A percentile compares a stretch with the other conserved stretches of the same genome.
Evolutionary conservation across 1,139 yeast genomes (phyloP).

Genomic region (Debaryomyces robertsiae): DNA sequence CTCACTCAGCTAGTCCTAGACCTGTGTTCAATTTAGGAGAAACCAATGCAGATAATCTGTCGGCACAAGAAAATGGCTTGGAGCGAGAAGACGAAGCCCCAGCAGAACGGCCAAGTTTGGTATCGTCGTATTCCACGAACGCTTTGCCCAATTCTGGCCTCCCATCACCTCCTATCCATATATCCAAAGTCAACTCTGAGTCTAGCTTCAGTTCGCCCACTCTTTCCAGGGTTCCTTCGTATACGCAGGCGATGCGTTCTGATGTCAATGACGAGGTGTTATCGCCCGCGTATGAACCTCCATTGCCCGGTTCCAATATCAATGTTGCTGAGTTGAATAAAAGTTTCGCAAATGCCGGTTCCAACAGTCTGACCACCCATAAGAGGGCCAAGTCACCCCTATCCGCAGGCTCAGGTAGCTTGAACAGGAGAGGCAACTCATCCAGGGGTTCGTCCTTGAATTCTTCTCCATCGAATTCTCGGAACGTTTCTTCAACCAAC

Average conservation of each 20-base stretch:
- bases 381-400: constrained; percentile 15
- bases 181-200: constrained; percentile 62
- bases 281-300: constrained; percentile 66
- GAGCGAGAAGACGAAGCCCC: constrained; percentile 18
- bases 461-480: constrained; percentile 13
- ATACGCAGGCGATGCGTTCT: constrained; percentile 68
- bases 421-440: constrained; percentile 22
- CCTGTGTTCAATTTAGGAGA: constrained; percentile 50
- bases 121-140: constrained; percentile 13
- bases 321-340: constrained; percentile 32
- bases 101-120: constrained; percentile 3
- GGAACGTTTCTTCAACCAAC: constrained; percentile 25
- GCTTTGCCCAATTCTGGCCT: constrained; percentile 37
- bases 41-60: constrained; percentile 25
- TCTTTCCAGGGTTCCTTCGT: constrained; percentile 78
- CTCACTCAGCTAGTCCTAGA: constrained; percentile 21
- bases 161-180: constrained; percentile 55
- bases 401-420: constrained; percentile 26
- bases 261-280: constrained; percentile 50
- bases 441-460: too few species aligned
- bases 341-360: constrained; percentile 22
- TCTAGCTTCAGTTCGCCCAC: constrained; percentile 19
- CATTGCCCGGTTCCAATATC: constrained; percentile 48
- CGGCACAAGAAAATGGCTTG: constrained; percentile 1
- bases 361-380: constrained; percentile 7